Percentiles rank a stretch among this genome's conserved stretches.
Evolutionary conservation across 345 rosid genomes (phyloP).

Genomic region (Salix brachista): DNA sequence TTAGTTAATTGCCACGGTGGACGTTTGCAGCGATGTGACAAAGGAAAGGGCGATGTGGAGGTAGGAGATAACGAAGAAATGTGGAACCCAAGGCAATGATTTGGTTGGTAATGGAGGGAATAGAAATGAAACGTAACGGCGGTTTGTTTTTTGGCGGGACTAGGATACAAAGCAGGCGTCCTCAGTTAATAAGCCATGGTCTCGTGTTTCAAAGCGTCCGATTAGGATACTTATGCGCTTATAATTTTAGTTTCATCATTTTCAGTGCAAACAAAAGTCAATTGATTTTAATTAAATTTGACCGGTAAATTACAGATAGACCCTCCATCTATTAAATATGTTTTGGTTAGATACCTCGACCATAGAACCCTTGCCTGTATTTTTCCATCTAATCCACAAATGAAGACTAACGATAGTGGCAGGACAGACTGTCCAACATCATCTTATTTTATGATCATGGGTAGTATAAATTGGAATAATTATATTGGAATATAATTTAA

Average conservation of each 20-base stretch:
- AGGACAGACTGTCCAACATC: too few species aligned
- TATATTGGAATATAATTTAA: too few species aligned
- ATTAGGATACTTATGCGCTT: background rate
- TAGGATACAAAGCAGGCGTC: background rate
- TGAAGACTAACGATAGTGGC: too few species aligned
- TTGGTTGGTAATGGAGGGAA: conserved; percentile 12
- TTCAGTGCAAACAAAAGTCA: background rate
- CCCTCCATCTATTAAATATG: background rate
- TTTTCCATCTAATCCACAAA: too few species aligned
- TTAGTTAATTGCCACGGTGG: background rate
- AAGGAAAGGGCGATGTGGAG: background rate
- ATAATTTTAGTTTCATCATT: background rate
- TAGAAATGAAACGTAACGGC: background rate
- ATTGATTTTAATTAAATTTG: background rate
- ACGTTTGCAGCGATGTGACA: background rate
- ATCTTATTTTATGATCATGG: too few species aligned
- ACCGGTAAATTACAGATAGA: background rate
- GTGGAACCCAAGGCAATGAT: background rate
- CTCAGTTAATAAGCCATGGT: background rate
- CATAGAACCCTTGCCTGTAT: background rate
- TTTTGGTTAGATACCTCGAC: background rate
- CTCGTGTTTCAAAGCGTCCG: background rate
- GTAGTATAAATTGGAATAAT: too few species aligned
- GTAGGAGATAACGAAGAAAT: too few species aligned
- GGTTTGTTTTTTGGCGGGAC: background rate